Base-by-base conservation (phyloP, 2,329 filamentous ascomycete species). In the Exophiala bonariae region DNA sequence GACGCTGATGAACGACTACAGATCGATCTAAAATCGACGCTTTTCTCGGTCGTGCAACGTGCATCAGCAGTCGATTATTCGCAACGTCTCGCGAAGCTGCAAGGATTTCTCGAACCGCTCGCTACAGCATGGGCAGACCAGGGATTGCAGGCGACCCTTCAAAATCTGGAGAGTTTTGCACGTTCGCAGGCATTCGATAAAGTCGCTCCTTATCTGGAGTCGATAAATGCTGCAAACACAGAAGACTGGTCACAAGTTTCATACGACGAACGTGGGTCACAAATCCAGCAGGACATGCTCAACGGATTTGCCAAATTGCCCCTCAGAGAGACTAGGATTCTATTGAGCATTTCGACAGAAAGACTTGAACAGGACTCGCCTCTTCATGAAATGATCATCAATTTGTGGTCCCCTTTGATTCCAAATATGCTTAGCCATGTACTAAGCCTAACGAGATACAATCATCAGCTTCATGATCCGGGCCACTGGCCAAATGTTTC, bases 21-120 rank as follows among this genome's bases (percentile, higher is more conserved):
- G 47, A 85, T 93, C 61, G 89, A 91, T 2, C 91, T 95, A 61
- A 87, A 84, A 58, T 92, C 90, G 8, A 92, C 97, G 54, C 76
- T 97, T 1, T 95, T 99, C 65, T 93, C 95, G 49, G 93, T 99
- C 53, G 85, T 93, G 81, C 92, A 97, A 67, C 89, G 93, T 50
- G 84, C 89, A 28, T 84, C 78, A 17, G 83, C 82, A 34, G 77
- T 97, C 26, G 85, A 95, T 56, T 77, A 79, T 14, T 75, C 76
- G n/a, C 70, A 81, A 28, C 87, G 91, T 49, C 76, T 91, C 43
- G 75, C 81, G 46, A 85, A 89, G 49, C 73, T 99, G 22, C 74
- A 82, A 45, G 78, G 80, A 11, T 96, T 97, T 65, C 77, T 97
- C 40, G 78, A 85, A n/a, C 89, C 91, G 2, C 83, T 97, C 18